Conservation (phyloP, 1,284 basidiomycete species). For the Microbotryum scabiosae region DNA sequence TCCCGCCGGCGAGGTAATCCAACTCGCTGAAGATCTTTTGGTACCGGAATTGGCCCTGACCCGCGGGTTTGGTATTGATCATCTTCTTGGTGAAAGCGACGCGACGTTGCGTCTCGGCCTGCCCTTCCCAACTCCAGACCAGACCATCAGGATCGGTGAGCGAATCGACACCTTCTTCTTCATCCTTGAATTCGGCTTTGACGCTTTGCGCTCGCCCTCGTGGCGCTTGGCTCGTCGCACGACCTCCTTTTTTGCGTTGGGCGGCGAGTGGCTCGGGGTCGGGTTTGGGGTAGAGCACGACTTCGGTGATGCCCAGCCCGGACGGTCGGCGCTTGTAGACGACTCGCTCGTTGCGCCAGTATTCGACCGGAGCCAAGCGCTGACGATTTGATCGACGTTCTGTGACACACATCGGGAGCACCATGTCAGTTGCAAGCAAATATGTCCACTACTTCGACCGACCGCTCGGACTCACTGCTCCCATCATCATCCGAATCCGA, state of each 20-base stretch:
- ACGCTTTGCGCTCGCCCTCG: constrained; percentile 11
- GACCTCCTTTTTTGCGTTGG: constrained; percentile 38
- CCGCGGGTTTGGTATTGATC: constrained; percentile 38
- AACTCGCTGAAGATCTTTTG: constrained; percentile 93
- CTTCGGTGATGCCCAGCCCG: constrained; percentile 66
- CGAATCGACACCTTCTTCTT: constrained; percentile 72
- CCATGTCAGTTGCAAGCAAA: no score
- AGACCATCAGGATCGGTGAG: constrained; percentile 59
- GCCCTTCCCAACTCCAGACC: constrained; percentile 60
- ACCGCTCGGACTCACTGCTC: constrained; percentile 7
- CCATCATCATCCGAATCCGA: constrained; percentile 15
- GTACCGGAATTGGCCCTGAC: constrained; percentile 61
- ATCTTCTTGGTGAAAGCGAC: constrained; percentile 55
- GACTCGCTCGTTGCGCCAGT: constrained; percentile 86
- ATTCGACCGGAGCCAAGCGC: constrained; percentile 70
- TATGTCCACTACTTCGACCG: no score
- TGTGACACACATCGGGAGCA: no score
- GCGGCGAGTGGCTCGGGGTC: constrained; percentile 40
- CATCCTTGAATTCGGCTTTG: constrained; percentile 42
- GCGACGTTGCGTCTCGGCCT: constrained; percentile 61
- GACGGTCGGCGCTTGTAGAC: constrained; percentile 60
- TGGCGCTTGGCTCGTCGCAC: constrained; percentile 41
- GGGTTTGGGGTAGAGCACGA: constrained; percentile 68
- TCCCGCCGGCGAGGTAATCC: constrained; percentile 81
- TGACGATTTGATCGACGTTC: constrained; percentile 61